Conservation (phyloP, 176 grass and related monocot genomes). For the Guadua angustifolia region DNA sequence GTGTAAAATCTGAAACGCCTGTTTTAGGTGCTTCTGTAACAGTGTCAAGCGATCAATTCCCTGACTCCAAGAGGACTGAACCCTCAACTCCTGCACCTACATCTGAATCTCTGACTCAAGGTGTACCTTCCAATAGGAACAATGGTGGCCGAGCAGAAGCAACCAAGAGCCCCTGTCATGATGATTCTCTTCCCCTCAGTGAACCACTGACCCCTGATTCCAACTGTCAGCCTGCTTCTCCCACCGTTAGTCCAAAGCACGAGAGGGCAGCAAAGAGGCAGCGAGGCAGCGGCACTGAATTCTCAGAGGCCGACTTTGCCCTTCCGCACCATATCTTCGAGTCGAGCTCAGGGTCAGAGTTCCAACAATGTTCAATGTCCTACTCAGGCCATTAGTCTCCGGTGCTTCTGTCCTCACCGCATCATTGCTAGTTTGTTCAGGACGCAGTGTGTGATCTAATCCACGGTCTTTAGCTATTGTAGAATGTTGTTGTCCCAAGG, state of each 20-base stretch:
- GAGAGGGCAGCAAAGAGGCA: slow-evolving; percentile 63
- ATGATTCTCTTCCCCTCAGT: slow-evolving; percentile 46
- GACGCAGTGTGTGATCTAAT: slow-evolving; percentile 38
- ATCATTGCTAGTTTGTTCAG: slow-evolving; percentile 24
- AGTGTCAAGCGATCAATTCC: slow-evolving; percentile 49
- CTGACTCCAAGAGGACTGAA: slow-evolving; percentile 77
- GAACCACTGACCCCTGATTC: slow-evolving; percentile 89
- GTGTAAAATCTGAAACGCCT: slow-evolving; percentile 55
- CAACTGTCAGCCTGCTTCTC: slow-evolving; percentile 59
- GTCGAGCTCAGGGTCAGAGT: slow-evolving; percentile 71
- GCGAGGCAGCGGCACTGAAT: slow-evolving; percentile 34
- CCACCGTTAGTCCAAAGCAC: slow-evolving; percentile 56
- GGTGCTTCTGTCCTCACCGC: slow-evolving; percentile 5
- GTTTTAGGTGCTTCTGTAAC: slow-evolving; percentile 32
- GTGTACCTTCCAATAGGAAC: slow-evolving; percentile 47
- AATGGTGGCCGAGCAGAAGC: slow-evolving; percentile 36
- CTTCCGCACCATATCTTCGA: slow-evolving; percentile 69
- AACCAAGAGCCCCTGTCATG: slow-evolving; percentile 57
- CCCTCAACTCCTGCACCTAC: slow-evolving; percentile 73
- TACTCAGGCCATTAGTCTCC: slow-evolving; percentile 43
- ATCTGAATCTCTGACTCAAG: slow-evolving; percentile 67
- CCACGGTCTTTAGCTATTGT: slow-evolving; percentile 15
- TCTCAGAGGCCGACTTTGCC: slow-evolving; percentile 51
- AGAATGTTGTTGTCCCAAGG: slow-evolving; percentile 33
- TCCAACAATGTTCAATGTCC: slow-evolving; percentile 61